These are phyloP conservation scores for Atractiella rhizophila DNA, from an alignment of 768 basidiomycete genomes.

Conservation along the genomic window DNA sequence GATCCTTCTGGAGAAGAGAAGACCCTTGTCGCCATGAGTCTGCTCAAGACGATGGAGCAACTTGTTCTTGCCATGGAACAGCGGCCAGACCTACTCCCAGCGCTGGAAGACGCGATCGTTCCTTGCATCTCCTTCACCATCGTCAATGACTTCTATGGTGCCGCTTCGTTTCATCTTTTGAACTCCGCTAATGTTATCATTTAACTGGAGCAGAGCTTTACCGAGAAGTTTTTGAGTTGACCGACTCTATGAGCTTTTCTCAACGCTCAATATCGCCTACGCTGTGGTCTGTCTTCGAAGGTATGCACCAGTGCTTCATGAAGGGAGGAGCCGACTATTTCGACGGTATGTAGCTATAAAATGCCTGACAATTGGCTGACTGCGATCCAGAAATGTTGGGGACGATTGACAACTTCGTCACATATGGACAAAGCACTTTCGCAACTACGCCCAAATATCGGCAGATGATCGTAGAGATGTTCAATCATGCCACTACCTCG, in stretches of 20 bases:
- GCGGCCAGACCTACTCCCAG: slow-evolving; percentile 44
- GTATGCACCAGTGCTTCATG: slow-evolving; percentile 60
- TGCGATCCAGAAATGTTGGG: slow-evolving; percentile 48
- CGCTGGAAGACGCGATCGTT: slow-evolving; percentile 57
- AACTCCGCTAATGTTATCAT: not conserved
- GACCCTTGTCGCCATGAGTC: slow-evolving; percentile 62
- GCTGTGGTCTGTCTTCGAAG: slow-evolving; percentile 71
- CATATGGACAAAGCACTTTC: slow-evolving; percentile 52
- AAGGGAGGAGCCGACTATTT: slow-evolving; percentile 61
- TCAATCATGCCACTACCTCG: slow-evolving; percentile 42
- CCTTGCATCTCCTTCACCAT: slow-evolving; percentile 53
- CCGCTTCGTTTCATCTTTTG: slow-evolving; percentile 2
- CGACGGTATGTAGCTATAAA: slow-evolving; percentile 33
- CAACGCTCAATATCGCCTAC: slow-evolving; percentile 44
- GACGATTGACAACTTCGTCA: slow-evolving; percentile 64
- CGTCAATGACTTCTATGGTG: slow-evolving; percentile 50
- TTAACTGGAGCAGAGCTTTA: slow-evolving; percentile 37
- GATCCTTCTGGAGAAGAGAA: slow-evolving; percentile 43
- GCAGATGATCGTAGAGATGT: slow-evolving; percentile 59
- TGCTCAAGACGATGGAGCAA: slow-evolving; percentile 30
- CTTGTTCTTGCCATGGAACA: slow-evolving; percentile 49
- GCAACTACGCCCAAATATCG: slow-evolving; percentile 47
- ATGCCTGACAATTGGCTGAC: slow-evolving; percentile 14
- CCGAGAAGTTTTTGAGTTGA: slow-evolving; percentile 63
- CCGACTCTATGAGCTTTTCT: slow-evolving; percentile 64